Base-by-base conservation (phyloP, 106 monocot genomes). In the Agapanthus africanus region DNA sequence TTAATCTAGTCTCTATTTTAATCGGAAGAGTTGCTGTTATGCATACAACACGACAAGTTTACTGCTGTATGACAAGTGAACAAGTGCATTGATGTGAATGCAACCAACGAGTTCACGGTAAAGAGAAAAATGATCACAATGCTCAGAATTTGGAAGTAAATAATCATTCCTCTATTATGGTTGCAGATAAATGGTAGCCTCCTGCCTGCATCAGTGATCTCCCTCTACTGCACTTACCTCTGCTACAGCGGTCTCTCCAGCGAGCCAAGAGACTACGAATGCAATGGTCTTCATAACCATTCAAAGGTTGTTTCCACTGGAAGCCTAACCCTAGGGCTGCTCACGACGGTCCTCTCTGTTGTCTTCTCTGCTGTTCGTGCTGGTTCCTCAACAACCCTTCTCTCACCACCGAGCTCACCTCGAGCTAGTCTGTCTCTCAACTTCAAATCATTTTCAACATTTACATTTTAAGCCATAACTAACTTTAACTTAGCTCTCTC, bases 321-420 rank as follows among this genome's bases (percentile, higher is more conserved):
- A 70, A 99, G 99, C 59, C 70, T 93, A 28, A 81, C 93, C 6
- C 39, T 99, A 25, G 99, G 93, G 15, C 68, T 99, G 66, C 46
- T 90, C 11, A 99, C 90, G 21, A 99, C 99, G 38, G 83, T 99
- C 50, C 87, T 99, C 40, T 90, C 93, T 33, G 90, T 99, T 41
- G 90, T 99, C 34, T 99, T 93, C 67, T 99, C 99, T 69, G 99
- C 99, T 23, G 93, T 99, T 46, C 89, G 99, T 52, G 99, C 99
- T 51, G 99, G 99, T 42, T 99, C 99, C 72, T 99, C 99, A 7
- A 93, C 90, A 33, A 77, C 90, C 52, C 67, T 99, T 26, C 73
- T 99, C 67, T 93, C 99, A 4, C 81, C 87, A 0, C 87, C 99
- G 7, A 74, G 73, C 65, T 99, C 99, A 47, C 93, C 99, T 9